Evolutionary conservation across 2,329 filamentous ascomycete genomes (phyloP), one percentile per base, ranked within the genome.

Genomic region (Stemphylium vesicarium): DNA sequence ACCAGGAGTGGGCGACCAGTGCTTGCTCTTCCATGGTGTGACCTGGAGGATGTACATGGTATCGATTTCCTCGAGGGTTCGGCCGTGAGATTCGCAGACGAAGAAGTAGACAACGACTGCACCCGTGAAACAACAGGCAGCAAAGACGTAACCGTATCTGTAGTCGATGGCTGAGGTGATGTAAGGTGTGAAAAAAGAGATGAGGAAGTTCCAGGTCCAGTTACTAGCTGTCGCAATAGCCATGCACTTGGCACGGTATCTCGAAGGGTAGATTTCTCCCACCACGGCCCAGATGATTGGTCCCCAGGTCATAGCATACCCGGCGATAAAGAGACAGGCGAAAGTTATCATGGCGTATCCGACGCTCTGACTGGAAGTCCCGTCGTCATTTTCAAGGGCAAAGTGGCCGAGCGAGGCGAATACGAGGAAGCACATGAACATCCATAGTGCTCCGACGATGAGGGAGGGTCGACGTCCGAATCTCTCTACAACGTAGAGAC

Each of bases 21-120:
- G 77, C 40, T 78, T 71, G 63, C 85, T 88, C 79, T 85, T 83
- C 77, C 84, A 85, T 0, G 88, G 87, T 61, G 78, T 84, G 15
- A 91, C 86, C 22, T 78, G 78, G 44, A 88, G 79, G 32, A 90
- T 80, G 62, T 92, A 92, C 81, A 85, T 84, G 53, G 84, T 82
- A 65, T 94, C 90, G 50, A 94, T 89, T 72, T 93, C 89, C 76
- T 94, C 90, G 1, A 94, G 81, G 0, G 85, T 87, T 5, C 89
- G 84, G 47, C 88, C 89, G 68, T 90, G 87, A 40, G 84, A 87
- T 71, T 93, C 90, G 51, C 89, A 85, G 47, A 92, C 83, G 72
- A 92, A 92, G 76, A 93, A 90, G 78, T 88, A 93, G 26, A 92
- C 88, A 11, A 92, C 74, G 0, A 86, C 60, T 0, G 85, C 84